Percentiles rank a stretch among this genome's conserved stretches.
Conservation (phyloP, 169 alveolate species). For the Blepharisma undulans region DNA sequence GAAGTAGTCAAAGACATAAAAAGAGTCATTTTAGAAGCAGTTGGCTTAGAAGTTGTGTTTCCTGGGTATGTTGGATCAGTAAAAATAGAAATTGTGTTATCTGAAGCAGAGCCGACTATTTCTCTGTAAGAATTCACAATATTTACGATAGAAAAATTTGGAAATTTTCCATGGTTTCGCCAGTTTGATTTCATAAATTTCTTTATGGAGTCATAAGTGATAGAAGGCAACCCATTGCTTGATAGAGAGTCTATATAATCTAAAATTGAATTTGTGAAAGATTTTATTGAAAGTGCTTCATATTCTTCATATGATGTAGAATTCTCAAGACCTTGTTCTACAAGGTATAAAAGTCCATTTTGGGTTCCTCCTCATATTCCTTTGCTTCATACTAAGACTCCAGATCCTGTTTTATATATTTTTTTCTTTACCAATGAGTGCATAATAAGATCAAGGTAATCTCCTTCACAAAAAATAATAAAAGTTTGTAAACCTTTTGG, state of each 20-base stretch:
- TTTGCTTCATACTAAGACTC: background rate
- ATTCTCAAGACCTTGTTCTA: background rate
- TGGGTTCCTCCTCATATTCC: background rate
- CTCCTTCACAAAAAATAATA: background rate
- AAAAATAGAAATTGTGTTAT: background rate
- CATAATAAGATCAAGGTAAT: background rate
- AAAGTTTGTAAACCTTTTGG: background rate
- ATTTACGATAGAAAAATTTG: background rate
- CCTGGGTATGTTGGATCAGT: background rate
- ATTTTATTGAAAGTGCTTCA: background rate
- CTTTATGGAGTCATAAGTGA: background rate
- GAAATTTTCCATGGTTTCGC: background rate
- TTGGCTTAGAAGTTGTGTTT: background rate
- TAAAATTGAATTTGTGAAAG: background rate
- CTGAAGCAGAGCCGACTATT: background rate
- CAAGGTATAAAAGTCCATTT: background rate
- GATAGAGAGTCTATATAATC: background rate
- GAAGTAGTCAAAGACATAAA: background rate
- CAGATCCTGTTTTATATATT: background rate
- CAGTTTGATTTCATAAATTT: background rate
- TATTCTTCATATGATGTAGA: background rate
- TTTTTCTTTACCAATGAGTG: background rate
- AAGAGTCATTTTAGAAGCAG: background rate
- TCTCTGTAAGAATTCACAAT: background rate
- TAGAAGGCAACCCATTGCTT: background rate